Evolutionary conservation across 495 filamentous ascomycete genomes (phyloP).

Genomic region (Penicillium goetzii): DNA sequence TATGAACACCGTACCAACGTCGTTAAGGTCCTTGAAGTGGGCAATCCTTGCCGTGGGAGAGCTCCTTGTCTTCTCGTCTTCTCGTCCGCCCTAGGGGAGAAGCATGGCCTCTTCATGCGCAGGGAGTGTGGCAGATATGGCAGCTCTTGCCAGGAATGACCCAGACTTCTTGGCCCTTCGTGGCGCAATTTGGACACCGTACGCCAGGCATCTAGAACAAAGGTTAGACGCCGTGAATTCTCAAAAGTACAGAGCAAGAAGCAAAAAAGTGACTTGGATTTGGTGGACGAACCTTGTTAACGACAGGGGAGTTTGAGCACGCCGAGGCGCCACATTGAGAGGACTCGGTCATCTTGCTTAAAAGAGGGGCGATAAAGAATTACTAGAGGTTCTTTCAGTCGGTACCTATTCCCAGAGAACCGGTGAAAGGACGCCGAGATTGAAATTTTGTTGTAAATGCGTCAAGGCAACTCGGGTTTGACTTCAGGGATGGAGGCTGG

Average conservation of each 20-base stretch:
- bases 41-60: not conserved
- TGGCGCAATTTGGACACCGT: slow-evolving; percentile 49
- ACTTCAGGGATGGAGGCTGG: not conserved
- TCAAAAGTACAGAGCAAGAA: not conserved
- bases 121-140: slow-evolving; percentile 48
- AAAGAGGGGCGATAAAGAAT: not conserved
- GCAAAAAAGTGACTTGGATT: not conserved
- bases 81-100: not conserved
- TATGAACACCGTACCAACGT: not conserved
- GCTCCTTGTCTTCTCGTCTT: not conserved
- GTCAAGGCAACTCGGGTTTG: not conserved
- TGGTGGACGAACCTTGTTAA: slow-evolving; percentile 29
- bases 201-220: slow-evolving; percentile 51
- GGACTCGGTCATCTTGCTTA: slow-evolving; percentile 19
- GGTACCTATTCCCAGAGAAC: not conserved
- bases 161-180: slow-evolving; percentile 49
- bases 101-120: slow-evolving; percentile 21
- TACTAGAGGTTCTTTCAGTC: not conserved
- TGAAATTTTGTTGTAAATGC: not conserved
- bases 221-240: slow-evolving; percentile 1
- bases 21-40: not conserved
- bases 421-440: not conserved
- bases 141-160: slow-evolving; percentile 56
- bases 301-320: slow-evolving; percentile 23
- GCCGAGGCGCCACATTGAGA: slow-evolving; percentile 11